These are phyloP conservation scores for Macrolepiota dolichaula DNA, from an alignment of 768 basidiomycete species.

Conservation along the genomic window DNA sequence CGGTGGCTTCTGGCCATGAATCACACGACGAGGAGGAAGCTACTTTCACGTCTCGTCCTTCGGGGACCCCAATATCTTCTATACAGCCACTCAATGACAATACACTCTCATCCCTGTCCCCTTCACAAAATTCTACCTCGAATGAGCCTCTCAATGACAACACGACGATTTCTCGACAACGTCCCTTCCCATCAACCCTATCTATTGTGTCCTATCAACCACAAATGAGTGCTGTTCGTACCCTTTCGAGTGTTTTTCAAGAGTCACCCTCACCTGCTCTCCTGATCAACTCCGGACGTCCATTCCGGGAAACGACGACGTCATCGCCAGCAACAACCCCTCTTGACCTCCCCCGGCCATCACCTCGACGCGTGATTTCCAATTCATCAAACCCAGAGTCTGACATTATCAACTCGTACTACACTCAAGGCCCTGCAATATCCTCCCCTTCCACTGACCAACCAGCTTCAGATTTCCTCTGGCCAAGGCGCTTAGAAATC, in stretches of 20 bases:
- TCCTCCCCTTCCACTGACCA: conserved; percentile 3
- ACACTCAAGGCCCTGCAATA: background rate
- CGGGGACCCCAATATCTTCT: background rate
- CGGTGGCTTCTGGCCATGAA: background rate
- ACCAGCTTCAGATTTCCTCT: background rate
- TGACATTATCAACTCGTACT: conserved; percentile 8
- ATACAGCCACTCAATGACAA: background rate
- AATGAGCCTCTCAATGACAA: conserved; percentile 2
- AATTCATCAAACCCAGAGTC: conserved; percentile 5
- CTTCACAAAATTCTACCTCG: background rate
- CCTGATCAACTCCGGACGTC: background rate
- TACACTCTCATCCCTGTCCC: background rate
- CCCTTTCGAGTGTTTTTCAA: conserved; percentile 5
- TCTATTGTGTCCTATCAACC: conserved; percentile 7
- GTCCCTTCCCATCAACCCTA: background rate
- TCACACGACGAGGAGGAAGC: background rate
- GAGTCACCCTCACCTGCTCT: conserved; percentile 4
- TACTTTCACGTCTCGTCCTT: background rate
- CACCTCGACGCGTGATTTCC: background rate
- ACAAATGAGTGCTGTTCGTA: background rate
- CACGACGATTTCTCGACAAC: background rate
- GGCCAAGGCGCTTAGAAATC: background rate
- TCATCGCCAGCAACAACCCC: background rate
- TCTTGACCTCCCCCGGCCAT: background rate
- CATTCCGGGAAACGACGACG: conserved; percentile 3